These are phyloP conservation scores for Fusarium veterinarium DNA, from an alignment of 2,329 filamentous ascomycete species.

Conservation along the genomic window DNA sequence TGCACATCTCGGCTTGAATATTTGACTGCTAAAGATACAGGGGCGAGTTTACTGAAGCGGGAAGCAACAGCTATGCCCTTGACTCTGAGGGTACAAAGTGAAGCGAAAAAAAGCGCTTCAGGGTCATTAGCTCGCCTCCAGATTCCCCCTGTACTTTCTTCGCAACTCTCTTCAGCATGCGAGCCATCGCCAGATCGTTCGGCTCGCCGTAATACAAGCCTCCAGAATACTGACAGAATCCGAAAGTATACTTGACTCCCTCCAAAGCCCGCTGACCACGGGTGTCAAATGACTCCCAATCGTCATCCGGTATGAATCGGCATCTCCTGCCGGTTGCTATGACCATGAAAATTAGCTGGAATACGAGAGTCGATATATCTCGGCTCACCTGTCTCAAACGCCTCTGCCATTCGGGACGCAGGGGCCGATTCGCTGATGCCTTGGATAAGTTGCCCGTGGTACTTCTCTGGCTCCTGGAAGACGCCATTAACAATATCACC, in stretches of 20 bases:
- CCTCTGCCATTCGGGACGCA: not conserved
- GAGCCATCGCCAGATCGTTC: not conserved
- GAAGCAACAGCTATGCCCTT: too few relatives aligned
- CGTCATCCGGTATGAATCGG: not conserved
- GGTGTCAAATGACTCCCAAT: not conserved
- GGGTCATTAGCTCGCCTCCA: not conserved
- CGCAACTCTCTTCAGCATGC: too few relatives aligned
- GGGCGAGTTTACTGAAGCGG: too few relatives aligned
- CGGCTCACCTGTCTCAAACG: not conserved
- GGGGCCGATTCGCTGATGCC: not conserved
- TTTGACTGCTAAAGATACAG: too few relatives aligned
- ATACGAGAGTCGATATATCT: not conserved
- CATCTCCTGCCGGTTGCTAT: not conserved
- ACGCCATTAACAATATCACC: not conserved
- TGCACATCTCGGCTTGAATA: too few relatives aligned
- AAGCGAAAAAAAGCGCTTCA: too few relatives aligned
- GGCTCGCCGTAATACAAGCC: not conserved
- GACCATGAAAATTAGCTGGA: not conserved
- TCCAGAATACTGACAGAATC: not conserved
- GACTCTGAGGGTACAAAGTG: too few relatives aligned
- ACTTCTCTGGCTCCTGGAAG: not conserved
- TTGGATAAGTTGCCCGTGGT: not conserved
- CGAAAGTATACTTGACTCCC: not conserved
- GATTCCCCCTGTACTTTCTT: not conserved
- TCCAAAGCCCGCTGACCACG: not conserved